Conservation (phyloP, 192 early-diverging fungal genomes). For the Mortierella hygrophila region DNA sequence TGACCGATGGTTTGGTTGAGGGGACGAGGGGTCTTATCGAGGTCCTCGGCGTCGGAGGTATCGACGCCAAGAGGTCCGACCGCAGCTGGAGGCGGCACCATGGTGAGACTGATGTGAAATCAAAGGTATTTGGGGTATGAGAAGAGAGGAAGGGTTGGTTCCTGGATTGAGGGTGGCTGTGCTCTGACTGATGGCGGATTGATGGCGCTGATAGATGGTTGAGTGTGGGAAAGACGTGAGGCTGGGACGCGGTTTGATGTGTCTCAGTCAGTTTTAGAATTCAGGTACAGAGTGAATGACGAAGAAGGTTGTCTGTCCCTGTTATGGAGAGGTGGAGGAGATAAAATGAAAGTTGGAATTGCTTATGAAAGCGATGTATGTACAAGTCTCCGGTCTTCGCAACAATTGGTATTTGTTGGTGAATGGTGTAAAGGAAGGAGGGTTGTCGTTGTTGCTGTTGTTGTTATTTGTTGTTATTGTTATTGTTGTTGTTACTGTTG, state of each 20-base stretch:
- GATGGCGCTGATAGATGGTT: not conserved
- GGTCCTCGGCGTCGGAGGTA: conserved; percentile 10
- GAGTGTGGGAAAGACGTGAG: too few relatives aligned
- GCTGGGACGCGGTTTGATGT: not conserved
- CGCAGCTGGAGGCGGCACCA: conserved; percentile 2
- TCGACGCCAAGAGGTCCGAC: not conserved
- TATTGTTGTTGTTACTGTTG: not conserved
- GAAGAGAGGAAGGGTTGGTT: not conserved
- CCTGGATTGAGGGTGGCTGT: not conserved
- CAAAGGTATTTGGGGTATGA: not conserved
- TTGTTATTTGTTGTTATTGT: too few relatives aligned
- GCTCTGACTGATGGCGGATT: too few relatives aligned
- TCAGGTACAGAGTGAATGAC: not conserved
- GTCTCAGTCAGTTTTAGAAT: not conserved
- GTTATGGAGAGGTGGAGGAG: not conserved
- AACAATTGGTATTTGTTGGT: too few relatives aligned
- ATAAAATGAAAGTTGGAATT: not conserved
- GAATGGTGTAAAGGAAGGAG: too few relatives aligned
- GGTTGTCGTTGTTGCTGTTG: too few relatives aligned
- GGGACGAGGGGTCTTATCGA: conserved; percentile 19
- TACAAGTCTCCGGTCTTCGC: too few relatives aligned
- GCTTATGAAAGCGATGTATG: too few relatives aligned
- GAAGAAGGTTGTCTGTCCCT: too few relatives aligned
- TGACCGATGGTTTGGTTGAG: conserved; percentile 23
- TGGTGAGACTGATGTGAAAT: not conserved